Evolutionary conservation across 192 early-diverging fungal species (phyloP).

Genomic region (Glomus cerebriforme): DNA sequence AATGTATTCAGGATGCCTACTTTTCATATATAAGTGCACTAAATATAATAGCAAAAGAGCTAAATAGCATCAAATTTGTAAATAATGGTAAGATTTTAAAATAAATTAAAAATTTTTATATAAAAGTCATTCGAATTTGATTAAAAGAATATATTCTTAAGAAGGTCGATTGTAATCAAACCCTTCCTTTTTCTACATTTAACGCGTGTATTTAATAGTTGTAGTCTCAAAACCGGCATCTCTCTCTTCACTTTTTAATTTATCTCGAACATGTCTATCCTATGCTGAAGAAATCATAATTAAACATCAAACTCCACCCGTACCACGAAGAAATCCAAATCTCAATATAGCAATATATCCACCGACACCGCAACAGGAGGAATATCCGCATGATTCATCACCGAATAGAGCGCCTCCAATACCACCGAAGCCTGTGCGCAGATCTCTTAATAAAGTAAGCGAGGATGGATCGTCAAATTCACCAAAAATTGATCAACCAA

Average conservation of each 20-base stretch:
- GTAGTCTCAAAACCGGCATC: conserved; percentile 45
- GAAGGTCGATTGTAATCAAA: background rate
- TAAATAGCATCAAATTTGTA: conserved; percentile 59
- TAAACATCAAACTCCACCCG: conserved; percentile 40
- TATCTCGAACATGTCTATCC: conserved; percentile 47
- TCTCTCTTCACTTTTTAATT: conserved; percentile 40
- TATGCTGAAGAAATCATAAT: conserved; percentile 51
- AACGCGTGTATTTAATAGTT: conserved; percentile 17
- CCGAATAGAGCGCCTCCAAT: conserved; percentile 3
- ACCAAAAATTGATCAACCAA: conserved; percentile 37
- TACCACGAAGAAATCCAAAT: conserved; percentile 37
- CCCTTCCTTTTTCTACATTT: conserved; percentile 11
- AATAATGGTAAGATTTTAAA: conserved; percentile 50
- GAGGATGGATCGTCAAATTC: background rate
- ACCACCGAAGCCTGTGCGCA: conserved; percentile 30
- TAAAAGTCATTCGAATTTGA: conserved; percentile 6
- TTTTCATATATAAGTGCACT: conserved; percentile 46
- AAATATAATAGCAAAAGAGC: conserved; percentile 45
- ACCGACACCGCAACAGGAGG: conserved; percentile 39
- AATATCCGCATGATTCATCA: conserved; percentile 24
- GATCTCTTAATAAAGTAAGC: conserved; percentile 21
- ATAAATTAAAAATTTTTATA: conserved; percentile 11
- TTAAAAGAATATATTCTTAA: background rate
- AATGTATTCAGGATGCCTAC: conserved; percentile 55
- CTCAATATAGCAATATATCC: conserved; percentile 38